Percentiles rank a stretch among this genome's conserved stretches.
These are phyloP conservation scores for Leccinum subtestaceum DNA, from an alignment of 768 basidiomycete genomes.

Conservation along the genomic window DNA sequence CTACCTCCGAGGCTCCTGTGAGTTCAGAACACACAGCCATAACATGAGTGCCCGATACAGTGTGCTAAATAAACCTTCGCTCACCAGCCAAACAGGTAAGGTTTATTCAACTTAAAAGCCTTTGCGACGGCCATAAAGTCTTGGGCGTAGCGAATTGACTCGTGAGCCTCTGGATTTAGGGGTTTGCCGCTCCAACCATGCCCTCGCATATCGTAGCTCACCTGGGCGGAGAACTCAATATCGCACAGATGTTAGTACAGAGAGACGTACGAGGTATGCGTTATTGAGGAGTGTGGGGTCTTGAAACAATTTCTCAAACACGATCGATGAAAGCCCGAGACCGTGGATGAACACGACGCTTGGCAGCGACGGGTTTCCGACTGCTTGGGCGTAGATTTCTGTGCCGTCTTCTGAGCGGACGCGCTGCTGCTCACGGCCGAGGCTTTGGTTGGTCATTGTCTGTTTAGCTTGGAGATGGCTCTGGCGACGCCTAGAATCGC, in stretches of 20 bases:
- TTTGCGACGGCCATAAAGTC: slow-evolving; percentile 4
- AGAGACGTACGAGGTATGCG: not conserved
- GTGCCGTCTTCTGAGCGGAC: slow-evolving; percentile 5
- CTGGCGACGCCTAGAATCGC: not conserved
- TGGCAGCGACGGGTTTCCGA: not conserved
- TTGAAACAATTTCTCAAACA: not conserved
- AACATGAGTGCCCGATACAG: not conserved
- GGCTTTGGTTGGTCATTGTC: not conserved
- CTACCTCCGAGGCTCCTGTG: slow-evolving; percentile 7
- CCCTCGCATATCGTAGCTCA: slow-evolving; percentile 9
- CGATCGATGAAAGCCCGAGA: too few relatives aligned
- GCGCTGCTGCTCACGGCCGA: not conserved
- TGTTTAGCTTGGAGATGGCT: not conserved
- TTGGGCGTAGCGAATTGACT: slow-evolving; percentile 8
- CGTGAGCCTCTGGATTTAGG: not conserved
- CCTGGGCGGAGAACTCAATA: not conserved
- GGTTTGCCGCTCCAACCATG: slow-evolving; percentile 1
- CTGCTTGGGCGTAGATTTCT: slow-evolving; percentile 6
- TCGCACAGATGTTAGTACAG: not conserved
- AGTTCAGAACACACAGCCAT: not conserved
- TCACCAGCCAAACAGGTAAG: not conserved
- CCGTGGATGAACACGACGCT: too few relatives aligned
- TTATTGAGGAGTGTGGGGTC: slow-evolving; percentile 2
- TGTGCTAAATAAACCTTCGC: not conserved
- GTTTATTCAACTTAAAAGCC: not conserved